A percentile compares a stretch with the other conserved stretches of the same genome.
Evolutionary conservation across 108 stramenopile species (phyloP).

Genomic region (Nitzschia palea): DNA sequence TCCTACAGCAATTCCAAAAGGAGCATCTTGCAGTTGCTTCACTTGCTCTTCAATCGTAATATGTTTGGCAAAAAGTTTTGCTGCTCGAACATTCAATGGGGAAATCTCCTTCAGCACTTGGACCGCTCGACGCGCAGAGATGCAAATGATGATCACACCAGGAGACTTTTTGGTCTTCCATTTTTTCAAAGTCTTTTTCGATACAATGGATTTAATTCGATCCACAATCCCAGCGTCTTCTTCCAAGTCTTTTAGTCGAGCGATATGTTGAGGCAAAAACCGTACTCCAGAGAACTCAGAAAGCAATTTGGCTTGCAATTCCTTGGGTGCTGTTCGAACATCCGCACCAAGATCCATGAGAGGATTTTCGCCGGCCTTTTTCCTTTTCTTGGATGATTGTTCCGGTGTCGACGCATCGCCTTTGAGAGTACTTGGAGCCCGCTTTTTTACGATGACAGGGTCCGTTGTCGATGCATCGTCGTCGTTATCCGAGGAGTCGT

Average conservation of each 20-base stretch:
- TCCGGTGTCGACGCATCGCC: not conserved
- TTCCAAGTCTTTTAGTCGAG: slow-evolving; percentile 1
- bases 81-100: slow-evolving; percentile 58
- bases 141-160: slow-evolving; percentile 62
- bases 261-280: slow-evolving; percentile 14
- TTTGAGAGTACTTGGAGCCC: not conserved
- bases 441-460: not conserved
- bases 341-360: slow-evolving; percentile 13
- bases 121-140: slow-evolving; percentile 80
- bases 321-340: slow-evolving; percentile 5
- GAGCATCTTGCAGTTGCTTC: slow-evolving; percentile 35
- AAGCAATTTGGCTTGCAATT: slow-evolving; percentile 22
- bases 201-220: slow-evolving; percentile 26
- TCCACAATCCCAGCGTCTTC: slow-evolving; percentile 13
- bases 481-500: slow-evolving; percentile 25
- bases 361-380: slow-evolving; percentile 6
- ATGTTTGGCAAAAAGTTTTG: slow-evolving; percentile 87
- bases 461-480: not conserved
- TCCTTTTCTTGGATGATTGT: slow-evolving; percentile 36
- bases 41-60: slow-evolving; percentile 64
- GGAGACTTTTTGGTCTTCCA: slow-evolving; percentile 60
- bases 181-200: slow-evolving; percentile 67
- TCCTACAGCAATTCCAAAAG: slow-evolving; percentile 72
- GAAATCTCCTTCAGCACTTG: slow-evolving; percentile 69
- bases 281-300: slow-evolving; percentile 17